Percentiles rank a stretch among this genome's conserved stretches.
Conservation (phyloP, 352 stramenopile genomes). For the Blastocystis sp. region DNA sequence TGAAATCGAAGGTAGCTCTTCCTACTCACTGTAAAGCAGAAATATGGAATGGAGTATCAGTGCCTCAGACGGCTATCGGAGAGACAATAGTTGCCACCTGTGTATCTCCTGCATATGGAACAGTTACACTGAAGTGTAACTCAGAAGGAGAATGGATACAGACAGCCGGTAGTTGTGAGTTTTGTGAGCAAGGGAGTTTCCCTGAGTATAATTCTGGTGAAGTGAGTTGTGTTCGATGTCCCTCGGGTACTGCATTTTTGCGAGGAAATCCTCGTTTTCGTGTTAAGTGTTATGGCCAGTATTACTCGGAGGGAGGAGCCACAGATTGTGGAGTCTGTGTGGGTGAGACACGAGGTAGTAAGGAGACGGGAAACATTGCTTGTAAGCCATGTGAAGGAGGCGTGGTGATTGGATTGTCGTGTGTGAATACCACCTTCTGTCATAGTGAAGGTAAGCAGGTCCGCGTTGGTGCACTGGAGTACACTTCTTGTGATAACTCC, state of each 20-base stretch:
- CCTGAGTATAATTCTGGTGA: not conserved
- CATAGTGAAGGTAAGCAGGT: not conserved
- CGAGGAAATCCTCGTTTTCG: not conserved
- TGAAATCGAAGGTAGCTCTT: not conserved
- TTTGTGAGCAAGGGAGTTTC: not conserved
- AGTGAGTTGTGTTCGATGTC: not conserved
- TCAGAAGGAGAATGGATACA: not conserved
- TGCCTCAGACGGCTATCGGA: not conserved
- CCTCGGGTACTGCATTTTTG: slow-evolving; percentile 30
- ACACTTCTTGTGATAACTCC: not conserved
- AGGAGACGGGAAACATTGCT: slow-evolving; percentile 37
- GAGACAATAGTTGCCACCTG: not conserved
- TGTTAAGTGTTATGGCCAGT: slow-evolving; percentile 48
- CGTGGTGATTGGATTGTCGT: slow-evolving; percentile 14
- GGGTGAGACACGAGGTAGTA: slow-evolving; percentile 25
- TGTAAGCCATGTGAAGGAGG: slow-evolving; percentile 2
- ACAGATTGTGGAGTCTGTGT: slow-evolving; percentile 10
- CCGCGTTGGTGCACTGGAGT: not conserved
- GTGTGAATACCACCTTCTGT: not conserved
- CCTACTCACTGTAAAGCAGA: not conserved
- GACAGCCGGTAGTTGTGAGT: not conserved
- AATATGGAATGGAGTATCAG: not conserved
- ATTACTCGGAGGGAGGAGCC: slow-evolving; percentile 34
- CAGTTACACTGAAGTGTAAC: not conserved
- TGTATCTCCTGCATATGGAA: not conserved